phyloP scores from a whole-genome alignment of 2,329 filamentous ascomycete species.

The Botryotinia globosa region DNA sequence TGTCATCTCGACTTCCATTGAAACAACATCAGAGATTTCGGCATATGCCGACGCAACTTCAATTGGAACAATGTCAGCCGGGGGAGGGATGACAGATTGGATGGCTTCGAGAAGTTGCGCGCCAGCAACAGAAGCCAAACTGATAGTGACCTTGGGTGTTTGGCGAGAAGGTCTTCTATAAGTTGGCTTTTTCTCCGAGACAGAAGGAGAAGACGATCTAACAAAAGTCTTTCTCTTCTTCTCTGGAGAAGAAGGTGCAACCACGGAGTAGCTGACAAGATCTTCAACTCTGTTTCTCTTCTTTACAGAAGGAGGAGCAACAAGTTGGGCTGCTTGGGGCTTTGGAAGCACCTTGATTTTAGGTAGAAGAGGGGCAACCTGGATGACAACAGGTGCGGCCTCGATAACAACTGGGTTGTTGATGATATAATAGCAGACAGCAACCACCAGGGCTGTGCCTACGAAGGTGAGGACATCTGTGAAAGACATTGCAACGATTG shows the following conservation, averaged over 20 bases:
- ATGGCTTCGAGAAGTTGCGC: slow-evolving; percentile 7
- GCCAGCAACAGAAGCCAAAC: slow-evolving; percentile 15
- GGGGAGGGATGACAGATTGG: background rate
- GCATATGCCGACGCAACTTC: slow-evolving; percentile 12
- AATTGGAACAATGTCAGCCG: background rate
- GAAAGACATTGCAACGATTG: slow-evolving; percentile 16
- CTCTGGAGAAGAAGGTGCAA: background rate
- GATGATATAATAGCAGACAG: background rate
- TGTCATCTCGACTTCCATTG: slow-evolving; percentile 3
- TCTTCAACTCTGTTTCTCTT: background rate
- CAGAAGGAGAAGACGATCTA: background rate
- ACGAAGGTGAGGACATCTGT: background rate
- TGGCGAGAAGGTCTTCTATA: background rate
- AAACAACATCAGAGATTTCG: slow-evolving; percentile 12
- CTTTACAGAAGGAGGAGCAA: background rate
- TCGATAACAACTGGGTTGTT: background rate
- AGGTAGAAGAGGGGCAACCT: background rate
- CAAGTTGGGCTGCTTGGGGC: background rate
- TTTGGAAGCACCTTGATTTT: background rate
- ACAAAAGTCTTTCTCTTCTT: background rate
- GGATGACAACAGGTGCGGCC: slow-evolving; percentile 1
- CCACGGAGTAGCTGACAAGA: background rate
- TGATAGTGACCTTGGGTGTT: background rate
- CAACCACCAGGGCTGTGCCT: slow-evolving; percentile 2
- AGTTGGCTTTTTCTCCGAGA: background rate